These are phyloP conservation scores for Eucalyptus marginata DNA, from an alignment of 345 rosid genomes.

Conservation along the genomic window DNA sequence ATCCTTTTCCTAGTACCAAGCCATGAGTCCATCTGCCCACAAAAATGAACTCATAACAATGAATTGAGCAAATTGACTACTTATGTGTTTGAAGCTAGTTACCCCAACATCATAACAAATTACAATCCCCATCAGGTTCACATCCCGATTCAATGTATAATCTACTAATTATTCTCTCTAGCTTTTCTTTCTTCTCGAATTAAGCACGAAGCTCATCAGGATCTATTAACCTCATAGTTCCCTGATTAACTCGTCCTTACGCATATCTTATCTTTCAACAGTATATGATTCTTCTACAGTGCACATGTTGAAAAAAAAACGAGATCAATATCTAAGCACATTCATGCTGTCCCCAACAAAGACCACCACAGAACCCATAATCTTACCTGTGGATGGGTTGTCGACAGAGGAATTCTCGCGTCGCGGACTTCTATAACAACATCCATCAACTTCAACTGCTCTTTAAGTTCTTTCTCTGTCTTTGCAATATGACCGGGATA, in stretches of 20 bases:
- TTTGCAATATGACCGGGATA: slow-evolving; percentile 98
- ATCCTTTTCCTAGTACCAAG: slow-evolving; percentile 87
- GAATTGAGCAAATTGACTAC: background rate
- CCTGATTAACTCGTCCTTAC: background rate
- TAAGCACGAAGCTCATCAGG: background rate
- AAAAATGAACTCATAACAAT: background rate
- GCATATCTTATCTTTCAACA: background rate
- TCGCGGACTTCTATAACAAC: slow-evolving; percentile 90
- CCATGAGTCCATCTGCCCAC: slow-evolving; percentile 76
- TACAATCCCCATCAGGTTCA: background rate
- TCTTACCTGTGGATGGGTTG: slow-evolving; percentile 75
- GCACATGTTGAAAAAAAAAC: background rate
- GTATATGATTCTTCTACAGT: background rate
- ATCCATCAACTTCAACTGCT: slow-evolving; percentile 93
- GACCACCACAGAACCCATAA: background rate
- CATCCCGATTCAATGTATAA: background rate
- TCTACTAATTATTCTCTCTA: background rate
- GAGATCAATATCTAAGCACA: background rate
- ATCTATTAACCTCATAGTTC: background rate
- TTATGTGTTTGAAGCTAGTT: background rate
- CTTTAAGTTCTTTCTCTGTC: slow-evolving; percentile 83
- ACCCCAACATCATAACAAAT: background rate
- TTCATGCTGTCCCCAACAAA: background rate
- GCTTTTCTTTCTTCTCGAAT: background rate
- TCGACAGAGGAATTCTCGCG: slow-evolving; percentile 88